A percentile compares a stretch with the other conserved stretches of the same genome.
phyloP scores from a whole-genome alignment of 2,329 filamentous ascomycete species.

The Colletotrichum tamarilloi region DNA sequence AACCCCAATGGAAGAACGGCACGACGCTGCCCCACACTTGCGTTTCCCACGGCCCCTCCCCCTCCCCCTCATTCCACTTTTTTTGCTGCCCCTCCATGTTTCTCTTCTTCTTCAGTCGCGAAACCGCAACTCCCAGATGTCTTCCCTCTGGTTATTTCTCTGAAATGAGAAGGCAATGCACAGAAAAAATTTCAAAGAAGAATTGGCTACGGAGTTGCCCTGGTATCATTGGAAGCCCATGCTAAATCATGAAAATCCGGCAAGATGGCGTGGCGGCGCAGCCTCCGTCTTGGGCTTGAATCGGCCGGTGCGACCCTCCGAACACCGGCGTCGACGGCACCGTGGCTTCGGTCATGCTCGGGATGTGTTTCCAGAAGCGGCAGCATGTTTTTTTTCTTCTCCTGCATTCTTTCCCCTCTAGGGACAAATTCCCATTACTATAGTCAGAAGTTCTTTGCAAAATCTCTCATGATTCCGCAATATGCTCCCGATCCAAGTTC shows the following conservation, averaged over 20 bases:
- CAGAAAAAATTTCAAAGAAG: not conserved
- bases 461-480: not conserved
- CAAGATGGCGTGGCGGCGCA: not conserved
- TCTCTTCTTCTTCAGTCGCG: conserved; percentile 1
- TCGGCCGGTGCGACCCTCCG: conserved; percentile 11
- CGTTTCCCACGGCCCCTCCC: conserved; percentile 20
- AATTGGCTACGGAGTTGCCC: not conserved
- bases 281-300: not conserved
- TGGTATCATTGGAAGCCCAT: not conserved
- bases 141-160: not conserved
- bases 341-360: conserved; percentile 15
- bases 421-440: not conserved
- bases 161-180: not conserved
- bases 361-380: not conserved
- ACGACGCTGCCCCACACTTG: conserved; percentile 10
- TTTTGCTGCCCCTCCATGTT: conserved; percentile 13
- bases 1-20: conserved; percentile 2
- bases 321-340: conserved; percentile 17
- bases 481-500: not conserved
- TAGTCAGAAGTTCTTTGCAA: not conserved
- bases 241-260: not conserved
- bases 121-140: not conserved
- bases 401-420: not conserved
- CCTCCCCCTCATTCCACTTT: conserved; percentile 21
- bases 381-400: not conserved